These are phyloP conservation scores for Alternaria sp. DNA, from an alignment of 2,329 filamentous ascomycete genomes.

Conservation along the genomic window DNA sequence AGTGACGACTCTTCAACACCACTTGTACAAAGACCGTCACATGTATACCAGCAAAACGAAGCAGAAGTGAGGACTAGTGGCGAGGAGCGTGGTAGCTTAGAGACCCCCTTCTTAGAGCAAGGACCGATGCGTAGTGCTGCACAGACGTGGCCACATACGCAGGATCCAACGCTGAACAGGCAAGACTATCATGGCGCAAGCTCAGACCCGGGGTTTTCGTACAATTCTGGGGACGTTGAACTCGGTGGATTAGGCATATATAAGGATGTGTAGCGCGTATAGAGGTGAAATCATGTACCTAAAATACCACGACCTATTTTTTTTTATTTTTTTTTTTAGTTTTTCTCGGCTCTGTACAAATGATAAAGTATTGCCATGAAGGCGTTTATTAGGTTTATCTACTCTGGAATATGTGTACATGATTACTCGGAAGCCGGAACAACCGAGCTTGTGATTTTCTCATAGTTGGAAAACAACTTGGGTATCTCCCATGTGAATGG, in stretches of 20 bases:
- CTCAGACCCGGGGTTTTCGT: not conserved
- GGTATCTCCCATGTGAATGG: not conserved
- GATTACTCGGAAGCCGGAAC: too few species aligned
- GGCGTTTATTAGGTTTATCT: too few species aligned
- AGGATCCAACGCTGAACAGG: not conserved
- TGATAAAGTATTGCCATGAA: too few species aligned
- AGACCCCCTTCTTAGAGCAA: not conserved
- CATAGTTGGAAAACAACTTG: not conserved
- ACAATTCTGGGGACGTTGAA: not conserved
- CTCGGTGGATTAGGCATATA: not conserved
- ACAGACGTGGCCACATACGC: not conserved
- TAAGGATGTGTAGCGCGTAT: too few species aligned
- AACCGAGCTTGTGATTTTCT: not conserved
- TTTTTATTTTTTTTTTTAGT: too few species aligned
- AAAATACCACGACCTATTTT: too few species aligned
- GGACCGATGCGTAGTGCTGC: not conserved
- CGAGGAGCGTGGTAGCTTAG: not conserved
- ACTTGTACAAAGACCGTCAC: not conserved
- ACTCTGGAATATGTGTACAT: too few species aligned
- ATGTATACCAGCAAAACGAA: not conserved
- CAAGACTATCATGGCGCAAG: not conserved
- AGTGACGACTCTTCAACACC: constrained; percentile 2
- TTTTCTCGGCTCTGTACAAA: too few species aligned
- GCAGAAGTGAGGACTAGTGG: not conserved
- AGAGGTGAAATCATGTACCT: too few species aligned